Evolutionary conservation across 1,139 yeast genomes (phyloP), one percentile per base, ranked within the genome.

Genomic region (Barnettozyma hawaiiensis): DNA sequence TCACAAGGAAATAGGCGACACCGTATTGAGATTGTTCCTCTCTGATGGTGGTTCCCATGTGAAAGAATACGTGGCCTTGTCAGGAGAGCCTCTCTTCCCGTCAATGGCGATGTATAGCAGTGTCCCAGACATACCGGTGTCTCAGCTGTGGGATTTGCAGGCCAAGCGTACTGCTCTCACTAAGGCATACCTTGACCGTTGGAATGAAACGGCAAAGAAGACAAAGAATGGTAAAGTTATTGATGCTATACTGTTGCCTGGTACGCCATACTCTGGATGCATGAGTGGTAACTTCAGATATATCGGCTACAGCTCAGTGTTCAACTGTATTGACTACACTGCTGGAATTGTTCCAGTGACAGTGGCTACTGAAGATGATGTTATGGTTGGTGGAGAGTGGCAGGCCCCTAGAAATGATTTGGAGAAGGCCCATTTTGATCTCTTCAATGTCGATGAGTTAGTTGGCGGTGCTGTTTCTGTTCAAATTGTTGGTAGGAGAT

Each of bases 301-400:
- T 37, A 54, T 48, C 33, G 60, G 58, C 4, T 79, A 77, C 60
- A 79, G 85, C 10, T 71, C 81, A 21, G 68, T 76, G 49, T 78
- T 75, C 64, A 81, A 81, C 57, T 63, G 75, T 6, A 59, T 76
- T 31, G 85, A 81, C 56, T 78, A 74, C 55, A 53, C 80, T 15
- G 80, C 74, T 14, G 80, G 82, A 31, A 69, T 73, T 1, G 60
- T 78, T 38, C 86, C 86, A 1, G 82, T 80, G 3, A 69, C 78
- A 10, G 63, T 69, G 48, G 72, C 71, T 10, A 69, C 71, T 48
- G 60, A 64, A 47, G 54, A 52, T 35, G 57, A 56, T 11, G 45
- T 46, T 7, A 47, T 45, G 27, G 54, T 50, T 15, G 34, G 31
- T 8, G 47, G 37, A 5, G 18, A 33, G 8, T 37, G 39, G n/a